phyloP scores from a whole-genome alignment of 225 moss, liverwort and hornwort genomes.

The Lunularia cruciata region DNA sequence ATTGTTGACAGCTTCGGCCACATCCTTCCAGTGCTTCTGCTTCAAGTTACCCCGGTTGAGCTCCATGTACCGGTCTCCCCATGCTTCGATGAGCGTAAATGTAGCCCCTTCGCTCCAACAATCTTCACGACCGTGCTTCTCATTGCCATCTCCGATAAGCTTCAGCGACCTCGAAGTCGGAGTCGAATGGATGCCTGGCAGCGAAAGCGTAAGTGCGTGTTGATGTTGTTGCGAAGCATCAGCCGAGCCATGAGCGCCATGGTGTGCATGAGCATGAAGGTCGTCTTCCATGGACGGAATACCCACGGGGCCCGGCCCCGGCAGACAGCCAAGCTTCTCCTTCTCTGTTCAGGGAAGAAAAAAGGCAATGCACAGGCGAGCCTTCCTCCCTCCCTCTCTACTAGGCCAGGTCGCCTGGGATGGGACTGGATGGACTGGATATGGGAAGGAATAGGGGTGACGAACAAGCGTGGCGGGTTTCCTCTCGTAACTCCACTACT shows the following conservation, averaged over 20 bases:
- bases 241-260: conserved; percentile 37
- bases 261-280: conserved; percentile 43
- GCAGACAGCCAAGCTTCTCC: conserved; percentile 22
- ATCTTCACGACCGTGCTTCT: conserved; percentile 51
- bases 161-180: conserved; percentile 42
- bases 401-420: background rate
- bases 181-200: conserved; percentile 41
- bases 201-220: conserved; percentile 44
- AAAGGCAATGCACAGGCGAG: background rate
- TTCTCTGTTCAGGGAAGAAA: conserved; percentile 38
- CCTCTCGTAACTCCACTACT: conserved; percentile 28
- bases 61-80: conserved; percentile 59
- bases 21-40: conserved; percentile 64
- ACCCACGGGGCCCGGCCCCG: conserved; percentile 25
- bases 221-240: conserved; percentile 44
- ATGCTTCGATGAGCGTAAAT: conserved; percentile 51
- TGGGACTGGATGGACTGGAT: conserved; percentile 1
- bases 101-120: conserved; percentile 59
- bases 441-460: conserved; percentile 1
- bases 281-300: conserved; percentile 53
- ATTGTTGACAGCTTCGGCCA: conserved; percentile 49
- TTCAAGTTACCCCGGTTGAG: conserved; percentile 60
- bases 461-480: conserved; percentile 27
- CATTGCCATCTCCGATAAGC: conserved; percentile 42
- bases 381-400: no score